Percentiles rank a stretch among this genome's conserved stretches.
Evolutionary conservation across 148 eudicot species (phyloP).

Genomic region (Rhododendron mucronatum): DNA sequence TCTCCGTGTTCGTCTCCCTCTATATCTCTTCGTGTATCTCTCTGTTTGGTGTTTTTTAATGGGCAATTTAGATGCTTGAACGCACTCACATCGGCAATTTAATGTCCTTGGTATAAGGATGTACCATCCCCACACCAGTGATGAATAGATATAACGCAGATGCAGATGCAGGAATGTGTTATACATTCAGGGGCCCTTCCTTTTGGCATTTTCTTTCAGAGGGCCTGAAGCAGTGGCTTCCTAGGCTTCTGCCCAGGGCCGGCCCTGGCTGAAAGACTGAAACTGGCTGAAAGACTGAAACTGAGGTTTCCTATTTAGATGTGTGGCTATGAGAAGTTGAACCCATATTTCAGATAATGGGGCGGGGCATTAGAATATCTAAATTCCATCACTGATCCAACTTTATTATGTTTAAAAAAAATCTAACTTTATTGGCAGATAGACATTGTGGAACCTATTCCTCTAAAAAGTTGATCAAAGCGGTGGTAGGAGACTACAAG

Average conservation of each 20-base stretch:
- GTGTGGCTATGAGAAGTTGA: background rate
- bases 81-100: background rate
- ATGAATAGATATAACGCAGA: background rate
- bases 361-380: background rate
- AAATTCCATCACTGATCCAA: background rate
- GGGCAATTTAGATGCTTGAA: background rate
- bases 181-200: background rate
- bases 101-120: background rate
- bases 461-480: background rate
- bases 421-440: background rate
- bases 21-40: background rate
- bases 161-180: background rate
- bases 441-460: background rate
- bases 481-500: background rate
- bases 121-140: background rate
- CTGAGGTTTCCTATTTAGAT: background rate
- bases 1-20: background rate
- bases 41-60: background rate
- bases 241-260: background rate
- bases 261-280: background rate
- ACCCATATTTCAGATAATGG: background rate
- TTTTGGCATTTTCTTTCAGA: background rate
- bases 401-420: background rate
- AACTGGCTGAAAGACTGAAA: background rate
- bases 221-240: background rate